Percentiles rank a stretch among this genome's conserved stretches.
Conservation (phyloP, 106 monocot species). For the Hemerocallis citrina region DNA sequence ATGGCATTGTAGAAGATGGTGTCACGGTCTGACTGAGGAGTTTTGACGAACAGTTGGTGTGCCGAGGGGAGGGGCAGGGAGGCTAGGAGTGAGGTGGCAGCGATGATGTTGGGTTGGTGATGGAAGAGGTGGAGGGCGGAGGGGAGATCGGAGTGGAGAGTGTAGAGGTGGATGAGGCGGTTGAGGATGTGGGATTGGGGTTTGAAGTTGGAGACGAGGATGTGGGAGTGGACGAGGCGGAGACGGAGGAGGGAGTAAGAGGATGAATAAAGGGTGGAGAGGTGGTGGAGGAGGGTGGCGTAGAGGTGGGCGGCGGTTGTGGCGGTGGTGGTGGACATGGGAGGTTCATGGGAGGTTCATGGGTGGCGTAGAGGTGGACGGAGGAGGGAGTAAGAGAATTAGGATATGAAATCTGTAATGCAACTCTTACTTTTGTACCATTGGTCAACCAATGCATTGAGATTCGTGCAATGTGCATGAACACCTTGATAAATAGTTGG, state of each 20-base stretch:
- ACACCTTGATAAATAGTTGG: too few relatives aligned
- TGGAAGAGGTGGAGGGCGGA: conserved; percentile 61
- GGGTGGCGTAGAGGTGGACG: background rate
- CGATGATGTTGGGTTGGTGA: conserved; percentile 28
- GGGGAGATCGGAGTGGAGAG: conserved; percentile 46
- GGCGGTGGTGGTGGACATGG: background rate
- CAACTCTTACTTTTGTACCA: too few relatives aligned
- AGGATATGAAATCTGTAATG: background rate
- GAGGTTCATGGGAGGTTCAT: background rate
- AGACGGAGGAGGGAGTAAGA: conserved; percentile 38
- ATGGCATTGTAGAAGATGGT: conserved; percentile 80
- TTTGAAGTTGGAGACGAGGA: conserved; percentile 60
- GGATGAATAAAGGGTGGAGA: conserved; percentile 7
- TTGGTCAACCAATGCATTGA: too few relatives aligned
- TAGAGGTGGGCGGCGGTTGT: conserved; percentile 25
- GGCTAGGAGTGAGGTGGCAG: conserved; percentile 52
- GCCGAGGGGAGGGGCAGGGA: conserved; percentile 32
- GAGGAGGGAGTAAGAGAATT: background rate
- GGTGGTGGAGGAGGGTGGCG: conserved; percentile 45
- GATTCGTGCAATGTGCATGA: too few relatives aligned
- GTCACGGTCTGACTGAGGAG: conserved; percentile 45
- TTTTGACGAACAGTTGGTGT: conserved; percentile 42
- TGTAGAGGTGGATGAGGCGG: conserved; percentile 82
- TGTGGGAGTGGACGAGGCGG: conserved; percentile 73
- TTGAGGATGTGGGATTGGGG: conserved; percentile 75